Evolutionary conservation across 2,329 filamentous ascomycete genomes (phyloP).

Genomic region (Cladosporium sp.): DNA sequence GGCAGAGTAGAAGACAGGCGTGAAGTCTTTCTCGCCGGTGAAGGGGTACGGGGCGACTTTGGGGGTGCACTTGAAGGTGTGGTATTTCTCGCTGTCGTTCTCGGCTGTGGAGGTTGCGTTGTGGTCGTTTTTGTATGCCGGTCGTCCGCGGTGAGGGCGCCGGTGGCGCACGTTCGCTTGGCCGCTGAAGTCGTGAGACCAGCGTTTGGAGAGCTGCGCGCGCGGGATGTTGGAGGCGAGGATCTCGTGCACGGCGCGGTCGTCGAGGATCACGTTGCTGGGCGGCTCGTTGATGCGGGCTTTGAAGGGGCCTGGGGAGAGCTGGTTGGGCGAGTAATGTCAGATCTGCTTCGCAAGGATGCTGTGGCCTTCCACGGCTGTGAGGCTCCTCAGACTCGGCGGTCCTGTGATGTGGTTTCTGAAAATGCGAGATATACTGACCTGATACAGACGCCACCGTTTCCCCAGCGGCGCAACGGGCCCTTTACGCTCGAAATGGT

Average conservation of each 20-base stretch:
- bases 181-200: conserved; percentile 37
- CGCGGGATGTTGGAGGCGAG: conserved; percentile 26
- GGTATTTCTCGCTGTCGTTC: conserved; percentile 17
- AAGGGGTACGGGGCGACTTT: conserved; percentile 24
- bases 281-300: conserved; percentile 26
- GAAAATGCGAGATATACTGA: conserved; percentile 6
- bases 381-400: no score
- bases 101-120: no score
- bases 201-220: conserved; percentile 27
- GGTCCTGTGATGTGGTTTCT: background rate
- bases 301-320: conserved; percentile 3
- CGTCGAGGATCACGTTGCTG: conserved; percentile 38
- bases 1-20: conserved; percentile 19
- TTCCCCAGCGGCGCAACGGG: conserved; percentile 19
- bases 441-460: conserved; percentile 38
- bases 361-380: no score
- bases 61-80: conserved; percentile 15
- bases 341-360: background rate
- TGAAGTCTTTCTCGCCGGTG: conserved; percentile 24
- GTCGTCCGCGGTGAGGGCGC: conserved; percentile 36
- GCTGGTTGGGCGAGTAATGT: background rate
- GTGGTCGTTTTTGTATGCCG: conserved; percentile 25
- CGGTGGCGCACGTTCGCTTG: conserved; percentile 28
- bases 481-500: conserved; percentile 25
- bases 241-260: conserved; percentile 34